Evolutionary conservation across 306 rosid species (phyloP), one percentile per base, ranked within the genome.

Genomic region (Cicer chorassanicum): DNA sequence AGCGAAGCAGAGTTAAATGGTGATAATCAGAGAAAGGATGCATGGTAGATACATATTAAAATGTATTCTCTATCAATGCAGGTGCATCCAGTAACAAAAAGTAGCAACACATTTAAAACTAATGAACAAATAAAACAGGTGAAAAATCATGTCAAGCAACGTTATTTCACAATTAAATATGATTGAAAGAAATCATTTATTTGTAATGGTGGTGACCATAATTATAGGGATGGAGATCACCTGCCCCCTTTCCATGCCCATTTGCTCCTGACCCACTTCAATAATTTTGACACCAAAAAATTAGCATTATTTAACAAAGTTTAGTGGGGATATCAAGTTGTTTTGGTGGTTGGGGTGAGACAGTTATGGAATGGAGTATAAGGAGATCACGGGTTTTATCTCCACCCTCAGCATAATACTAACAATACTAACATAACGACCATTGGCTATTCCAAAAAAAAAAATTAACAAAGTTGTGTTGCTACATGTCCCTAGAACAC

Each of bases 71-170:
- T 42, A 39, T 45, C 57, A 60, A 9, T 39, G 45, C 54, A 59
- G 68, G 45, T 43, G 71, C 38, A 64, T 66, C 45, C 51, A 56
- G 68, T 73, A 50, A 61, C 39, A 60, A 73, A 41, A 54, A 53
- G 34, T 8, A 68, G 40, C 41, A 6, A 16, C 36, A 65, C 9
- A 51, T 44, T 50, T 46, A 39, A 51, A 57, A 59, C 50, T 49
- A 34, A 6, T 44, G 2, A 60, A 46, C 50, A 68, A 21, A 68
- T 75, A 38, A 44, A 61, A 63, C 29, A 18, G 39, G 64, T n/a
- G 8, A 59, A 10, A 34, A 49, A 59, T 62, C 6, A 68, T 16
- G 61, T 21, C 56, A 51, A 60, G 64, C 34, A 66, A 72, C 68
- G 65, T 8, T 46, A 29, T 40, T 50, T 40, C 72, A 9, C 12